phyloP scores from a whole-genome alignment of 2,329 filamentous ascomycete genomes.

The Aspergillus jensenii region DNA sequence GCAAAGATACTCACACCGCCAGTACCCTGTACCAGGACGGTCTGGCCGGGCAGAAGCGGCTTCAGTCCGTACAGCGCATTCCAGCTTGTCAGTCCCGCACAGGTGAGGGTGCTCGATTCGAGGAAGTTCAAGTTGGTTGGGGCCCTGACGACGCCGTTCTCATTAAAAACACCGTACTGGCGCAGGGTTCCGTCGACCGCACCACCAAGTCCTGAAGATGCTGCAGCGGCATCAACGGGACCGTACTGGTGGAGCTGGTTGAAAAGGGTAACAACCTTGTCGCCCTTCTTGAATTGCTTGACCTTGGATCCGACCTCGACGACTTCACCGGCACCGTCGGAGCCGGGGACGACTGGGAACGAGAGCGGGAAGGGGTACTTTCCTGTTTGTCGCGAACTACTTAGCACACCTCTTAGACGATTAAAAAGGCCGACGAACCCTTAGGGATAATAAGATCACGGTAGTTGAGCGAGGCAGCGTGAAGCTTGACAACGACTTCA shows the following conservation, averaged over 20 bases:
- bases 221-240: constrained; percentile 39
- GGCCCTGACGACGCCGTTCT: constrained; percentile 65
- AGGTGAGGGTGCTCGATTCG: constrained; percentile 60
- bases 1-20: constrained; percentile 61
- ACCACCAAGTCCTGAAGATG: constrained; percentile 64
- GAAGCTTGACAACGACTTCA: constrained; percentile 68
- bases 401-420: too few species aligned
- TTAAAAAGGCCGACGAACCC: constrained; percentile 27
- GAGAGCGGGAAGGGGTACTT: constrained; percentile 33
- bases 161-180: constrained; percentile 65
- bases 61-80: constrained; percentile 62
- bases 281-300: constrained; percentile 56
- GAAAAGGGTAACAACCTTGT: constrained; percentile 60
- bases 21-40: constrained; percentile 61
- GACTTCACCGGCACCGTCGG: constrained; percentile 47
- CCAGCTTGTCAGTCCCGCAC: constrained; percentile 65
- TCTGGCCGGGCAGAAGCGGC: constrained; percentile 54
- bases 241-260: constrained; percentile 58
- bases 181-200: constrained; percentile 67
- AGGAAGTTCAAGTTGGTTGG: constrained; percentile 56
- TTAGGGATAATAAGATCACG: constrained; percentile 49
- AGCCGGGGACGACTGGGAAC: constrained; percentile 33
- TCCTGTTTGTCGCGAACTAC: constrained; percentile 12
- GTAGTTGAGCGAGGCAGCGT: constrained; percentile 53
- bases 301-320: constrained; percentile 57